phyloP scores from a whole-genome alignment of 805 yeast species.

The Suhomyces pyralidae region DNA sequence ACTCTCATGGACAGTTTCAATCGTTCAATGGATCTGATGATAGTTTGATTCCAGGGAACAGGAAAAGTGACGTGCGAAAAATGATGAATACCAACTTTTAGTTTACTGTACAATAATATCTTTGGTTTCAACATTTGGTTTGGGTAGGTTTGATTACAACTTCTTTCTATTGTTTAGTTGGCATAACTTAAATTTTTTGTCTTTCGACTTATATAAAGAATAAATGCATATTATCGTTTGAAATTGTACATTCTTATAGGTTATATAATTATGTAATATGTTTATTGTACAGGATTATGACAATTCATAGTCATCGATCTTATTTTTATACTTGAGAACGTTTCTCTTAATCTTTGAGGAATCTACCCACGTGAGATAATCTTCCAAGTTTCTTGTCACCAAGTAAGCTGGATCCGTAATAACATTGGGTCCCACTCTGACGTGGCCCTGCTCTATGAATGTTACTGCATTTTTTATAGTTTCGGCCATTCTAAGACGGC shows the following conservation, averaged over 20 bases:
- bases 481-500: conserved; percentile 90
- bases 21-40: conserved; percentile 14
- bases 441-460: conserved; percentile 95
- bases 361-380: conserved; percentile 97
- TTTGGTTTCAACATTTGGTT: not conserved
- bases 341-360: conserved; percentile 88
- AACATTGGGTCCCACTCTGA: conserved; percentile 93
- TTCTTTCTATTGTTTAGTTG: not conserved
- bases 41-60: conserved; percentile 39
- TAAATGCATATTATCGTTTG: not conserved
- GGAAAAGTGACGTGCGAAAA: conserved; percentile 39
- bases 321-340: conserved; percentile 80
- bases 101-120: not conserved
- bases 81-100: conserved; percentile 40
- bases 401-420: conserved; percentile 94
- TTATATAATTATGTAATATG: not conserved
- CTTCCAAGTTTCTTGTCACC: conserved; percentile 92
- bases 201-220: not conserved
- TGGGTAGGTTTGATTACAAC: not conserved
- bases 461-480: conserved; percentile 84
- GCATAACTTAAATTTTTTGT: not conserved
- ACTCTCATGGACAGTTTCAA: conserved; percentile 1
- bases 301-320: conserved; percentile 58
- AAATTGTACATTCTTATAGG: not conserved
- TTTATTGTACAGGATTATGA: conserved; percentile 15